Conservation (phyloP, 2,329 filamentous ascomycete genomes). For the Didymella lethalis region DNA sequence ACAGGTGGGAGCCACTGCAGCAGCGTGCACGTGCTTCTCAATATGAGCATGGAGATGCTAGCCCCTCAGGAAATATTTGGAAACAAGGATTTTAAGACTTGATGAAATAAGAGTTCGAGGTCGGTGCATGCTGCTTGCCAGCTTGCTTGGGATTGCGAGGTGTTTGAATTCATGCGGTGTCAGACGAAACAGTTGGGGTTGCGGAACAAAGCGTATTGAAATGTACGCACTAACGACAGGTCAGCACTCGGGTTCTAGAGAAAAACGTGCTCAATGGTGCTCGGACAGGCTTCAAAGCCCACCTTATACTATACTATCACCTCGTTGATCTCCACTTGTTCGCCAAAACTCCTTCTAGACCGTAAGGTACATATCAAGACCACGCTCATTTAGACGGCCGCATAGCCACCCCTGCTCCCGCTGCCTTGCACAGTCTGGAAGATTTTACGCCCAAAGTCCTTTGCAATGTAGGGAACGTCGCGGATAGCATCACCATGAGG, state of each 20-base stretch:
- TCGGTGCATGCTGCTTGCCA: no score
- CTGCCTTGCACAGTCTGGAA: slow-evolving; percentile 84
- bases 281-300: background rate
- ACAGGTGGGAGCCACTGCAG: no score
- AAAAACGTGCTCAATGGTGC: no score
- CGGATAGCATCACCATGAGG: slow-evolving; percentile 92
- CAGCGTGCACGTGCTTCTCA: no score
- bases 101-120: no score
- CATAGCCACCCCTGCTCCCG: slow-evolving; percentile 89
- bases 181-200: no score
- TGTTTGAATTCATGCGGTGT: no score
- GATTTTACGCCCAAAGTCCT: slow-evolving; percentile 83
- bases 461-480: slow-evolving; percentile 89
- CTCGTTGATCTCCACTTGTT: background rate
- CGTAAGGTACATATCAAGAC: background rate
- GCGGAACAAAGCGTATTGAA: no score
- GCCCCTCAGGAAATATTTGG: no score
- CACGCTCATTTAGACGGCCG: slow-evolving; percentile 73
- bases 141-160: no score
- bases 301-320: slow-evolving; percentile 2
- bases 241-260: slow-evolving; percentile 3
- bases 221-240: background rate
- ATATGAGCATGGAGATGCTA: no score
- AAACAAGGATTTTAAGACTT: no score
- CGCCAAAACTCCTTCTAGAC: background rate